Conservation (phyloP, 2,329 filamentous ascomycete species). For the Lachnellula cervina region DNA sequence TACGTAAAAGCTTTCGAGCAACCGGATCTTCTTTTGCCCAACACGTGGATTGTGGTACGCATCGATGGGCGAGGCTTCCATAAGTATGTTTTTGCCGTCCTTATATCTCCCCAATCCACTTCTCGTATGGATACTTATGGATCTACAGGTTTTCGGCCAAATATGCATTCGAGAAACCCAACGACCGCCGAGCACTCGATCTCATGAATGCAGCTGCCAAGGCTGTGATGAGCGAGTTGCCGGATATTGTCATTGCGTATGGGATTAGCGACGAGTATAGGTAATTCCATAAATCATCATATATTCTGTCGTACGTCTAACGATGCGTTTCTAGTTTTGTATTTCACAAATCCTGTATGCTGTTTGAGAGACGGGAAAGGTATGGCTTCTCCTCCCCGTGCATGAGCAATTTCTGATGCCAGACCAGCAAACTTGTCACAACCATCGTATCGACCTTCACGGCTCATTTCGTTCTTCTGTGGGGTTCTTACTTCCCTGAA, state of each 20-base stretch:
- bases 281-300: slow-evolving; percentile 34
- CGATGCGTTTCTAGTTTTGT: slow-evolving; percentile 61
- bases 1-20: slow-evolving; percentile 92
- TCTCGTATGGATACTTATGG: not conserved
- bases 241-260: slow-evolving; percentile 83
- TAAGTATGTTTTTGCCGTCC: slow-evolving; percentile 56
- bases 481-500: slow-evolving; percentile 72
- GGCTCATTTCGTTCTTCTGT: slow-evolving; percentile 79
- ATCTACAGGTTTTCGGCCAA: slow-evolving; percentile 66
- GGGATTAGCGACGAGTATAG: slow-evolving; percentile 94
- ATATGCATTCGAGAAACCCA: slow-evolving; percentile 86
- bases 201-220: slow-evolving; percentile 94
- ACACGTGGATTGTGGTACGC: slow-evolving; percentile 93
- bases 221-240: slow-evolving; percentile 74
- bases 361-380: slow-evolving; percentile 84
- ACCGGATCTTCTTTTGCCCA: slow-evolving; percentile 71
- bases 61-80: slow-evolving; percentile 94
- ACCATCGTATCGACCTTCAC: slow-evolving; percentile 93
- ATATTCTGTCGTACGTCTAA: slow-evolving; percentile 4
- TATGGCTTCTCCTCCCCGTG: slow-evolving; percentile 36
- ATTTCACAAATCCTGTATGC: slow-evolving; percentile 72
- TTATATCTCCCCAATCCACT: not conserved
- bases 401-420: slow-evolving; percentile 6
- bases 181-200: slow-evolving; percentile 79
- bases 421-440: slow-evolving; percentile 74